These are phyloP conservation scores for Cutaneotrichosporon dermatis DNA, from an alignment of 1,284 basidiomycete genomes.

Conservation along the genomic window DNA sequence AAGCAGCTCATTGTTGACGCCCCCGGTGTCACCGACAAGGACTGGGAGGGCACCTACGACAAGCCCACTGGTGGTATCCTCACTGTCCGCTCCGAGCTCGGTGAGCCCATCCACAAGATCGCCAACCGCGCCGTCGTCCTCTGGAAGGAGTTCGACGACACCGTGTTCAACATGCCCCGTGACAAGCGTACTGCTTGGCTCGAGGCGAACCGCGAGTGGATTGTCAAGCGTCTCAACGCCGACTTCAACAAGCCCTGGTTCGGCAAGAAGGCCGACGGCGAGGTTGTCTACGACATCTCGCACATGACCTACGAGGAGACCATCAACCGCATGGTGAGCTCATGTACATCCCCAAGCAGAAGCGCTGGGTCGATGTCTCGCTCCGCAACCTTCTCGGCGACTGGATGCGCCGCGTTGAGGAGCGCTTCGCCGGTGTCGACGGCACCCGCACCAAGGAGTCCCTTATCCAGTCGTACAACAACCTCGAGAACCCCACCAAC, in stretches of 20 bases:
- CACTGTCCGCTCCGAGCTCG: constrained; percentile 94
- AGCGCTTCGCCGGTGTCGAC: constrained; percentile 92
- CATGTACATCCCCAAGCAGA: constrained; percentile 88
- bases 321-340: constrained; percentile 83
- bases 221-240: constrained; percentile 87
- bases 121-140: constrained; percentile 93
- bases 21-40: constrained; percentile 80
- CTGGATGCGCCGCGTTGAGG: constrained; percentile 93
- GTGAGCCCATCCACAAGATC: constrained; percentile 98
- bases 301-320: constrained; percentile 99
- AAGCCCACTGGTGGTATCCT: constrained; percentile 94
- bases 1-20: constrained; percentile 96
- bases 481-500: constrained; percentile 73
- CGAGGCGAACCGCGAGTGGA: constrained; percentile 75
- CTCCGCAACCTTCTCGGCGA: constrained; percentile 92
- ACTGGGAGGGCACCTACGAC: constrained; percentile 93
- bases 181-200: constrained; percentile 92
- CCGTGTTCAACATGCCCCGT: constrained; percentile 88
- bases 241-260: constrained; percentile 98
- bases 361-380: constrained; percentile 91
- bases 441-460: constrained; percentile 71
- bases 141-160: constrained; percentile 98
- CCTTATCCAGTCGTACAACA: constrained; percentile 79
- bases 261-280: constrained; percentile 85
- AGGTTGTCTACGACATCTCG: constrained; percentile 74